phyloP scores from a whole-genome alignment of 2,329 filamentous ascomycete species.

The Didymella segeticola region DNA sequence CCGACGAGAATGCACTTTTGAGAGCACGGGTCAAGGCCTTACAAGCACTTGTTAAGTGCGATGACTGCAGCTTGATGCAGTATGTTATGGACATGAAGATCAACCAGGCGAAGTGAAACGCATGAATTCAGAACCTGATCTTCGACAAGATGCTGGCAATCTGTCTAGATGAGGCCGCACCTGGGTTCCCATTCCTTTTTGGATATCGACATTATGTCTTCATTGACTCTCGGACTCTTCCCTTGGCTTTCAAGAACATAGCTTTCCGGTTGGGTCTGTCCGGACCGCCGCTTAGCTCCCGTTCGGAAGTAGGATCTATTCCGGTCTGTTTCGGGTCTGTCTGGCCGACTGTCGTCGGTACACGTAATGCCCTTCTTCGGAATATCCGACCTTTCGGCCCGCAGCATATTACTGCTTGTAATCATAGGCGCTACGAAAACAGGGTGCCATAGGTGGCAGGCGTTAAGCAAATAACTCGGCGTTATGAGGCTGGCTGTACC shows the following conservation, averaged over 20 bases:
- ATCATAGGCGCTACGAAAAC: constrained; percentile 19
- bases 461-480: constrained; percentile 19
- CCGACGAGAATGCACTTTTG: constrained; percentile 50
- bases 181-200: constrained; percentile 2
- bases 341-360: constrained; percentile 4
- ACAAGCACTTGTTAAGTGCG: constrained; percentile 55
- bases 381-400: neutral
- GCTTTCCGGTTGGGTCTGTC: constrained; percentile 16
- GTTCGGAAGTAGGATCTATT: constrained; percentile 3
- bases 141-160: constrained; percentile 20
- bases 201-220: neutral
- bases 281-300: constrained; percentile 20
- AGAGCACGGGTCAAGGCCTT: constrained; percentile 51
- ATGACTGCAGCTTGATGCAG: constrained; percentile 55
- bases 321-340: neutral
- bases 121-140: neutral
- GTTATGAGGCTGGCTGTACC: constrained; percentile 7
- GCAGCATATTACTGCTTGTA: constrained; percentile 15
- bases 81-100: constrained; percentile 52
- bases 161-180: constrained; percentile 1
- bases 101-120: constrained; percentile 34
- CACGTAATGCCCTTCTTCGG: neutral
- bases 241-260: constrained; percentile 26
- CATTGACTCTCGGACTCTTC: constrained; percentile 16
- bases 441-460: constrained; percentile 11